Percentiles rank a stretch among this genome's conserved stretches.
These are phyloP conservation scores for Cicer judaicum DNA, from an alignment of 306 rosid genomes.

Conservation along the genomic window DNA sequence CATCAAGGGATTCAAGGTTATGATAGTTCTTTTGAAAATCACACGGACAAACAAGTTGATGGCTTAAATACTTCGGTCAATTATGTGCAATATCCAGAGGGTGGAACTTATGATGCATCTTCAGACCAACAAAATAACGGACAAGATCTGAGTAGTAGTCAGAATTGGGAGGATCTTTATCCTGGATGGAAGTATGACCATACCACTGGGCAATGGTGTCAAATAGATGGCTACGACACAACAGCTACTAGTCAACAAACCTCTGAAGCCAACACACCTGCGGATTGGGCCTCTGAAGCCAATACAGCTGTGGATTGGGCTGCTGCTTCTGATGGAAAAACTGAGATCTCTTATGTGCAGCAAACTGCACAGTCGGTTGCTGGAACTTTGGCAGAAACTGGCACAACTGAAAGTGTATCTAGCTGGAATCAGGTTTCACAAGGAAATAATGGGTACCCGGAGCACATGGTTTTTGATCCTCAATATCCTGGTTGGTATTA, in stretches of 20 bases:
- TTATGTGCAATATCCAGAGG: conserved; percentile 53
- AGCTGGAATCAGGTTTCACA: conserved; percentile 64
- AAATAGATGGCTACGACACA: conserved; percentile 54
- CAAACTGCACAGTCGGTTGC: conserved; percentile 57
- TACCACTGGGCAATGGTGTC: conserved; percentile 76
- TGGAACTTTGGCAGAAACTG: conserved; percentile 62
- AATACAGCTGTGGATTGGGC: conserved; percentile 50
- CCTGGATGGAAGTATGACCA: conserved; percentile 86
- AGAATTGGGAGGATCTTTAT: conserved; percentile 76
- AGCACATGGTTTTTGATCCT: conserved; percentile 80
- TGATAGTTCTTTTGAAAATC: conserved; percentile 48
- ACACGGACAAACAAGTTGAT: conserved; percentile 50
- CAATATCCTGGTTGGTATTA: conserved; percentile 86
- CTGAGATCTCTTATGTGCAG: conserved; percentile 62
- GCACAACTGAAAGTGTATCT: conserved; percentile 55
- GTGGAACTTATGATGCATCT: conserved; percentile 53
- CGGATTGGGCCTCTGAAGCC: conserved; percentile 48
- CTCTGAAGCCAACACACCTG: conserved; percentile 45
- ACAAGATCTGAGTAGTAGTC: conserved; percentile 63
- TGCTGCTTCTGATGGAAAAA: conserved; percentile 50
- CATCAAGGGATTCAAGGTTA: conserved; percentile 55
- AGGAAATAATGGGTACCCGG: conserved; percentile 70
- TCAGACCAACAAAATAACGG: conserved; percentile 47
- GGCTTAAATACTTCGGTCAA: conserved; percentile 44
- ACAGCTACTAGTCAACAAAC: conserved; percentile 46